Evolutionary conservation across 2,329 filamentous ascomycete genomes (phyloP).

Genomic region (Aspergillus fijiensis): DNA sequence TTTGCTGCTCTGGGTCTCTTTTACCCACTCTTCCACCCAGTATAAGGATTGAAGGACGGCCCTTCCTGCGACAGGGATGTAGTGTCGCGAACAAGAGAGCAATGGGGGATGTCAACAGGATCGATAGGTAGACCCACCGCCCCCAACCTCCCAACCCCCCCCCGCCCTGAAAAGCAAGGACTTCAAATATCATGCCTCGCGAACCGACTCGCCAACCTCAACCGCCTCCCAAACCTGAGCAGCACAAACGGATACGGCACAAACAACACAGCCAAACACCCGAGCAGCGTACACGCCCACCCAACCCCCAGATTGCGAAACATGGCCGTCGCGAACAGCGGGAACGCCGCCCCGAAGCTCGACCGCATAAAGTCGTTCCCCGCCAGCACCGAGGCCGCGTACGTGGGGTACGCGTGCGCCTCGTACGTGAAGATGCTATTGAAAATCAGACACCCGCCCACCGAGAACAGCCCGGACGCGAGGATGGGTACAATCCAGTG

Average conservation of each 20-base stretch:
- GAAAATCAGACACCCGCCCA: slow-evolving; percentile 32
- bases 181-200: slow-evolving; percentile 25
- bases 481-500: slow-evolving; percentile 37
- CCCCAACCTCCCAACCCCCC: no score
- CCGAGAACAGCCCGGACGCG: slow-evolving; percentile 26
- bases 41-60: no score
- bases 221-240: slow-evolving; percentile 12
- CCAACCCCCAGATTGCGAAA: slow-evolving; percentile 35
- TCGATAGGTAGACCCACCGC: no score
- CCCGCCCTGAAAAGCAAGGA: no score
- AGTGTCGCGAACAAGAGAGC: no score
- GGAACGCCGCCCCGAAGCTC: slow-evolving; percentile 31
- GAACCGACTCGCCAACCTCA: slow-evolving; percentile 23
- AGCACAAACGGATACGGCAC: slow-evolving; percentile 44
- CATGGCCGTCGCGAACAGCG: slow-evolving; percentile 35
- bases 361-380: slow-evolving; percentile 37
- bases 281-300: slow-evolving; percentile 35
- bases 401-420: slow-evolving; percentile 36
- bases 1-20: no score
- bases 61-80: no score
- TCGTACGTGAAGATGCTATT: slow-evolving; percentile 35
- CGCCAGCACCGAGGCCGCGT: slow-evolving; percentile 37
- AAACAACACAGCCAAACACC: slow-evolving; percentile 28
- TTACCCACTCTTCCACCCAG: no score
- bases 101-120: no score